Conservation (phyloP, 371 early-diverging fungal species). For the Mortierella sp. region DNA sequence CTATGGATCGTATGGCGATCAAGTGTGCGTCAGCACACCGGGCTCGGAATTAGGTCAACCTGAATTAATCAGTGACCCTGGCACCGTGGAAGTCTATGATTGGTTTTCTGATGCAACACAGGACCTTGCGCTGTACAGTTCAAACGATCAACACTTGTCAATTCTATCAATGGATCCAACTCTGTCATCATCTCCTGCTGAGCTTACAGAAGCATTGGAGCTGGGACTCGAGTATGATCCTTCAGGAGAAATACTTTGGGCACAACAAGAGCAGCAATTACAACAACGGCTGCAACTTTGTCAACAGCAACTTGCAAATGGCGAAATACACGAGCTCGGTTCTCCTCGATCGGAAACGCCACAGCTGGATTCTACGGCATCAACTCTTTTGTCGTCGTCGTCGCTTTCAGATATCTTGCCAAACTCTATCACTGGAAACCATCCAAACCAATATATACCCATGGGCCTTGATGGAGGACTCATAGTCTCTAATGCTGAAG, state of each 20-base stretch:
- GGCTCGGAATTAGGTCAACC: constrained; percentile 14
- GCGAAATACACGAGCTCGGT: not conserved
- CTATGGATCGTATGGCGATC: constrained; percentile 21
- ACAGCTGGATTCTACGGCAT: constrained; percentile 26
- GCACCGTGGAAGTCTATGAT: constrained; percentile 31
- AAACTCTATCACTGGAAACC: constrained; percentile 6
- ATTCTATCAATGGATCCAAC: constrained; percentile 38
- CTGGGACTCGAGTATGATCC: constrained; percentile 33
- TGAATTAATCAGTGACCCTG: constrained; percentile 26
- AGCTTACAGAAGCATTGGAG: constrained; percentile 32
- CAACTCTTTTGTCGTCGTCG: constrained; percentile 22
- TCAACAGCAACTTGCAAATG: constrained; percentile 6
- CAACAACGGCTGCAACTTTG: constrained; percentile 18
- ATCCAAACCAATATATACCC: constrained; percentile 31
- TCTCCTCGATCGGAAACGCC: constrained; percentile 33
- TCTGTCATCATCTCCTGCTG: constrained; percentile 40
- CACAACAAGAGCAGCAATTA: constrained; percentile 25
- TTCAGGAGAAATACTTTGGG: constrained; percentile 21
- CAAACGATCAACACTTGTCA: constrained; percentile 22
- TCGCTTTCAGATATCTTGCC: constrained; percentile 23
- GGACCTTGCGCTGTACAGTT: not conserved
- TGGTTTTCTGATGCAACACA: constrained; percentile 35
- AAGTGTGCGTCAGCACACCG: constrained; percentile 21
- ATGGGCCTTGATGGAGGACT: constrained; percentile 30
- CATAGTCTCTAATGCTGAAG: not conserved